These are phyloP conservation scores for Cucumis melo DNA, from an alignment of 306 rosid species.

Conservation along the genomic window DNA sequence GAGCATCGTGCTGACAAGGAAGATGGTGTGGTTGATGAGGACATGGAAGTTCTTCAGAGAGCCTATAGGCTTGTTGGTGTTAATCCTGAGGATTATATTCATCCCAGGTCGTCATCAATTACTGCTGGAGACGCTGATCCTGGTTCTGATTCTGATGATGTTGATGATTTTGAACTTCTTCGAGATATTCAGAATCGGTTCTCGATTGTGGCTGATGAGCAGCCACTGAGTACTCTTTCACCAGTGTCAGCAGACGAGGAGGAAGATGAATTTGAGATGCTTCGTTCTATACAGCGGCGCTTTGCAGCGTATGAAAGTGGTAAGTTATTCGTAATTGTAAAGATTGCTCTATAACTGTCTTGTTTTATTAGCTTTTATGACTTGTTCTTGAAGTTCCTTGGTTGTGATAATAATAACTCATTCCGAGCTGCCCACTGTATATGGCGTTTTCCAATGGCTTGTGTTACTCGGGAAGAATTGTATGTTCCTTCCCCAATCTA, in stretches of 20 bases:
- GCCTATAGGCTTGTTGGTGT: conserved; percentile 40
- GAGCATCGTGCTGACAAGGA: conserved; percentile 13
- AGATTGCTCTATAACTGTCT: not conserved
- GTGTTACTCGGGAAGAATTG: not conserved
- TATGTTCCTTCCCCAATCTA: not conserved
- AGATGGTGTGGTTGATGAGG: conserved; percentile 36
- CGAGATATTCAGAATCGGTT: conserved; percentile 36
- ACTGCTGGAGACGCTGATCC: not conserved
- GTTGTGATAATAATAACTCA: not conserved
- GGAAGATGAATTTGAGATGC: conserved; percentile 54
- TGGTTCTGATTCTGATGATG: conserved; percentile 10
- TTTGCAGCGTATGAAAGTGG: conserved; percentile 37
- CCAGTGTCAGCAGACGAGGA: conserved; percentile 31
- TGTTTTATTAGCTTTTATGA: not conserved
- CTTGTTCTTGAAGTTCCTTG: not conserved
- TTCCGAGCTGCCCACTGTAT: not conserved
- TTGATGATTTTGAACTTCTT: conserved; percentile 34
- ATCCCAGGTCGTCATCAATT: not conserved
- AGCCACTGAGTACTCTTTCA: conserved; percentile 28
- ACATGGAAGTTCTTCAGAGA: conserved; percentile 50
- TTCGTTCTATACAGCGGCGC: conserved; percentile 43
- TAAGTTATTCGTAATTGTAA: conserved; percentile 5
- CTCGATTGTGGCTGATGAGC: conserved; percentile 8
- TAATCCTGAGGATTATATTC: conserved; percentile 7
- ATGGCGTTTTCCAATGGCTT: not conserved